Evolutionary conservation across 352 stramenopile species (phyloP).

Genomic region (Globisporangium rhizosaccharum): DNA sequence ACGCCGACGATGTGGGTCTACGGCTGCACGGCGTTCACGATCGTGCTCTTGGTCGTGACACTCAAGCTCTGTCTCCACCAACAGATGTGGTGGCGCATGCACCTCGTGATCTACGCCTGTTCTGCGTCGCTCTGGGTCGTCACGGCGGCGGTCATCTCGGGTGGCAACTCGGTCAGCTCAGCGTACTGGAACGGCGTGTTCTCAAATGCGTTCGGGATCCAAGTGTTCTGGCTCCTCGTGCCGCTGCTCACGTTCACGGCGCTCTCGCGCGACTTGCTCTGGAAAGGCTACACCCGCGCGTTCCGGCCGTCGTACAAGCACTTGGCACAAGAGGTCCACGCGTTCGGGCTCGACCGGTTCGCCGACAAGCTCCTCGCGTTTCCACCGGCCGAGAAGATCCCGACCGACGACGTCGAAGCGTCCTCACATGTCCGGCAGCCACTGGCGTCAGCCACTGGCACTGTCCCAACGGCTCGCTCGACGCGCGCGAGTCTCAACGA

Average conservation of each 20-base stretch:
- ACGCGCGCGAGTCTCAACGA: slow-evolving; percentile 6
- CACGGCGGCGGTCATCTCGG: slow-evolving; percentile 67
- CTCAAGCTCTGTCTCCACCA: slow-evolving; percentile 90
- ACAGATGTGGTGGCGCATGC: slow-evolving; percentile 79
- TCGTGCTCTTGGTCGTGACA: slow-evolving; percentile 93
- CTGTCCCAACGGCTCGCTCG: not conserved
- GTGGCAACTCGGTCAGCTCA: slow-evolving; percentile 61
- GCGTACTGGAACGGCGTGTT: slow-evolving; percentile 85
- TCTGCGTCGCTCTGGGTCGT: slow-evolving; percentile 73
- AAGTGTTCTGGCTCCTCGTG: slow-evolving; percentile 74
- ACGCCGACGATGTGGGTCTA: slow-evolving; percentile 93
- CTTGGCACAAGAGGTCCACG: slow-evolving; percentile 78
- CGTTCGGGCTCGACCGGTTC: slow-evolving; percentile 50
- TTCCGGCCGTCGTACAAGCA: slow-evolving; percentile 83
- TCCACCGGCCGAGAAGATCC: slow-evolving; percentile 70
- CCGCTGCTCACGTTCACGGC: slow-evolving; percentile 66
- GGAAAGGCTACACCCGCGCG: slow-evolving; percentile 80
- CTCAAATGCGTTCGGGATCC: slow-evolving; percentile 53
- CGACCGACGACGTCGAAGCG: slow-evolving; percentile 34
- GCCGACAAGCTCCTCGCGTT: slow-evolving; percentile 74
- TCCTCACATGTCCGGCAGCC: not conserved
- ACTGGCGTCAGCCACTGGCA: not conserved
- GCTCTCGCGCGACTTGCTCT: slow-evolving; percentile 72
- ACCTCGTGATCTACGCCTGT: slow-evolving; percentile 61
- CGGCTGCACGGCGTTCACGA: slow-evolving; percentile 91